Evolutionary conservation across 768 basidiomycete genomes (phyloP), one percentile per base, ranked within the genome.

Genomic region (Termitomyces eurrhizus): DNA sequence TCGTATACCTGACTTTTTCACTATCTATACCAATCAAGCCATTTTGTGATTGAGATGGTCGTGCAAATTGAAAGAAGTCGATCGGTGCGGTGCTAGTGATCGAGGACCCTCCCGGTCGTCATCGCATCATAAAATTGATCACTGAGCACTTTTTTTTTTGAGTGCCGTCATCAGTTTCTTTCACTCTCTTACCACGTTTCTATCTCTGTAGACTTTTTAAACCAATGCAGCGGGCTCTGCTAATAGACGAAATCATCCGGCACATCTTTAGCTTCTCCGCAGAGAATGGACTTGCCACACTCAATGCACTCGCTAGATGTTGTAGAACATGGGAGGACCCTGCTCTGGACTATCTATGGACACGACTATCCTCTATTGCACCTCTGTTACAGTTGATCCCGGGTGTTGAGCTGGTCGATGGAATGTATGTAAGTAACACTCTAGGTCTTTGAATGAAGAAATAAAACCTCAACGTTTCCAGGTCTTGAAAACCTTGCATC

Each of bases 161-260:
- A 41, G 52, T 41, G 36, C 48, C 52, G 26, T 39, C 52, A 32
- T 21, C 29, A 9, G 36, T 29, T 36, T 48, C 39, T 39, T 36
- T 32, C 51, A 42, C 57, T 57, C 39, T 29, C 14, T 29, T 32
- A 35, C 26, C 39, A 56, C 51, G 18, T 54, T 36, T 7, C 32
- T 36, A 54, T 51, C 24, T 41, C 39, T 18, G 44, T 46, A 42
- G 37, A 35, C 33, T 33, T 36, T 29, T 14, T 35, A 26, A 48
- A 56, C 18, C 53, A 44, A 83, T 81, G 81, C 81, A 83, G 63
- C 60, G 62, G 39, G 76, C 72, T 11, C 71, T 84, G 35, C 67
- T 78, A 60, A 74, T 83, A 52, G 82, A 84, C 69, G 81, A 84
- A 64, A 74, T 83, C 52, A 68, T 83, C 24, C 76, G 77, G 50